Conservation (phyloP, 345 rosid species). For the Triadica sebifera region DNA sequence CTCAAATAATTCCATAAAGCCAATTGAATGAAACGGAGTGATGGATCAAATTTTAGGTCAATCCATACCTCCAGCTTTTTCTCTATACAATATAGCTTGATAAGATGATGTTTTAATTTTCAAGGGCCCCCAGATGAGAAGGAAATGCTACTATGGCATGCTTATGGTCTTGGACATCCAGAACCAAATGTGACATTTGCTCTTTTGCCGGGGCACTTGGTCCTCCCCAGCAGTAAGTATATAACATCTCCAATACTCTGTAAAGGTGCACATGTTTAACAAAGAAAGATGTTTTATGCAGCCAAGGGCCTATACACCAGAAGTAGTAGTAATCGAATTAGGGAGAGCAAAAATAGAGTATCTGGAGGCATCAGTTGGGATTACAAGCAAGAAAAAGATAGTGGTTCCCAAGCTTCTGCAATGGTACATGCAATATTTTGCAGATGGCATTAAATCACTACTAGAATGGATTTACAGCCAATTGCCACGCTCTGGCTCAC, state of each 20-base stretch:
- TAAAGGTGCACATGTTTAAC: background rate
- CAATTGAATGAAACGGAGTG: background rate
- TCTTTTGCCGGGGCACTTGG: slow-evolving; percentile 87
- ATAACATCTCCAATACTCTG: background rate
- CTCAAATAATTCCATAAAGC: too few species aligned
- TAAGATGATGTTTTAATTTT: slow-evolving; percentile 15
- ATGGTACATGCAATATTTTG: slow-evolving; percentile 89
- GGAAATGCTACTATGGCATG: slow-evolving; percentile 67
- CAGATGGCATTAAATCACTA: slow-evolving; percentile 74
- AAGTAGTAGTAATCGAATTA: slow-evolving; percentile 63
- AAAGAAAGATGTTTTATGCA: slow-evolving; percentile 29
- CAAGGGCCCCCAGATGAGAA: slow-evolving; percentile 71
- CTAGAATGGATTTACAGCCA: slow-evolving; percentile 91
- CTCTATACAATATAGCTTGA: slow-evolving; percentile 4
- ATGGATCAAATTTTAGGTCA: too few species aligned
- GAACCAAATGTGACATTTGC: slow-evolving; percentile 89
- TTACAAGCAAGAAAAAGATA: slow-evolving; percentile 77
- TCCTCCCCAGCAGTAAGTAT: slow-evolving; percentile 89
- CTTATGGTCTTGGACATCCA: slow-evolving; percentile 82
- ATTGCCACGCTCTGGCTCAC: slow-evolving; percentile 57
- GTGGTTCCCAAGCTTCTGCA: slow-evolving; percentile 77
- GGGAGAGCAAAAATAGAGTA: slow-evolving; percentile 76
- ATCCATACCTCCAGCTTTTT: background rate
- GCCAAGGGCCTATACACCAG: slow-evolving; percentile 74
- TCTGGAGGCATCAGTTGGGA: slow-evolving; percentile 74